Percentiles rank a stretch among this genome's conserved stretches.
These are phyloP conservation scores for Adiantum capillusveneris DNA, from an alignment of 75 land plant species.

Conservation along the genomic window DNA sequence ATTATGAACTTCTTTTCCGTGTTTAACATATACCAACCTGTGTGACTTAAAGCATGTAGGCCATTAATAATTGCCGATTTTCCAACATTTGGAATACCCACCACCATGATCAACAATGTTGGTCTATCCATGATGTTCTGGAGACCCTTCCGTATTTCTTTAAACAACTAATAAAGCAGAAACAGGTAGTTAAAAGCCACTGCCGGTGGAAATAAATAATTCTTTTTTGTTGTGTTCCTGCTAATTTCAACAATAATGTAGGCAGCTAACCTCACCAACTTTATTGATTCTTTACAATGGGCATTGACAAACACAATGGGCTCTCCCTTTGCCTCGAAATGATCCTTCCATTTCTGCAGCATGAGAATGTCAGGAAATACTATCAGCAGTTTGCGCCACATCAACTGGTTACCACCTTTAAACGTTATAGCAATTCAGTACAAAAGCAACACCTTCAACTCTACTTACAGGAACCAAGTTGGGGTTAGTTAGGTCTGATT, in stretches of 20 bases:
- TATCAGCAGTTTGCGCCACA: too few species aligned
- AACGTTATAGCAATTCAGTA: too few species aligned
- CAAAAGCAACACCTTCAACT: too few species aligned
- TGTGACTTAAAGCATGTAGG: slow-evolving; percentile 26
- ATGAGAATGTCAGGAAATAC: too few species aligned
- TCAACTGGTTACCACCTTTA: too few species aligned
- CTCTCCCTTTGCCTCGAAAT: slow-evolving; percentile 53
- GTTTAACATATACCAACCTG: slow-evolving; percentile 8
- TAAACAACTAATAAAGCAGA: slow-evolving; percentile 47
- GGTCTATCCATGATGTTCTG: slow-evolving; percentile 69
- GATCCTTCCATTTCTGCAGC: slow-evolving; percentile 64
- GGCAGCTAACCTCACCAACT: slow-evolving; percentile 34
- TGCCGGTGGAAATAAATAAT: not conserved
- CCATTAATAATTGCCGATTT: slow-evolving; percentile 91
- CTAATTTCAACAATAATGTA: too few species aligned
- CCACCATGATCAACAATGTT: slow-evolving; percentile 90
- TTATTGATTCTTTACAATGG: slow-evolving; percentile 58
- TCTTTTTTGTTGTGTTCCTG: too few species aligned
- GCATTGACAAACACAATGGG: slow-evolving; percentile 61
- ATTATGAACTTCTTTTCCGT: too few species aligned
- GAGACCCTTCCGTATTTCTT: slow-evolving; percentile 47
- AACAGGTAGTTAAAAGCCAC: not conserved
- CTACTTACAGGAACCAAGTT: slow-evolving; percentile 65
- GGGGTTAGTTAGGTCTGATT: slow-evolving; percentile 79
- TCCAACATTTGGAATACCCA: slow-evolving; percentile 97